Conservation (phyloP, 1,139 yeast species). For the Nakaseomyces sp. region DNA sequence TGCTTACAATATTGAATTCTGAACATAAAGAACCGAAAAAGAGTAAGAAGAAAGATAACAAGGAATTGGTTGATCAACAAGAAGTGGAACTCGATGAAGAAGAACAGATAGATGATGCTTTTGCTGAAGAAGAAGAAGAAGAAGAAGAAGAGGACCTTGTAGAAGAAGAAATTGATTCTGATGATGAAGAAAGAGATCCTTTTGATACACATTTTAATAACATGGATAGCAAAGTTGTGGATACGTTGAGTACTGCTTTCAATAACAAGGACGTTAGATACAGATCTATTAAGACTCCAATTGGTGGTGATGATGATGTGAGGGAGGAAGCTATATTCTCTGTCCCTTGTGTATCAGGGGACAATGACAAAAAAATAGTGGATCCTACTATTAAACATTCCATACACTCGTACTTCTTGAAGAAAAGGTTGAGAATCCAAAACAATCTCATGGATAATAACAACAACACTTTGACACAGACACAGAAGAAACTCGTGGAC, state of each 20-base stretch:
- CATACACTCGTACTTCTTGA: slow-evolving; percentile 30
- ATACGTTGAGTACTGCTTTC: slow-evolving; percentile 26
- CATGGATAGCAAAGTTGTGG: slow-evolving; percentile 39
- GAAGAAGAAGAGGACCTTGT: slow-evolving; percentile 31
- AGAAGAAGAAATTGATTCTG: slow-evolving; percentile 40
- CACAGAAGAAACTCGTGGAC: slow-evolving; percentile 41
- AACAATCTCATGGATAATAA: slow-evolving; percentile 19
- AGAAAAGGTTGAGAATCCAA: slow-evolving; percentile 28
- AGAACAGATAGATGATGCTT: slow-evolving; percentile 26
- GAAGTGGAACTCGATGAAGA: slow-evolving; percentile 31
- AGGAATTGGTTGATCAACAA: slow-evolving; percentile 26
- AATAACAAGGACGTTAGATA: slow-evolving; percentile 16
- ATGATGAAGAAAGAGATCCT: slow-evolving; percentile 44
- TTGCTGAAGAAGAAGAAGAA: slow-evolving; percentile 27
- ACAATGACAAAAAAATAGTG: slow-evolving; percentile 10
- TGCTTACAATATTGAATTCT: slow-evolving; percentile 57
- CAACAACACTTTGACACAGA: slow-evolving; percentile 28
- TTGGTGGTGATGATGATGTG: no score
- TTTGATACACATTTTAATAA: slow-evolving; percentile 68
- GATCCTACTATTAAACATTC: slow-evolving; percentile 19
- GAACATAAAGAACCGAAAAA: slow-evolving; percentile 38
- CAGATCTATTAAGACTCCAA: slow-evolving; percentile 15
- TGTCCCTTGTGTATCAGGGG: slow-evolving; percentile 16
- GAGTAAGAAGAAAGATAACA: slow-evolving; percentile 29
- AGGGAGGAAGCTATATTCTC: slow-evolving; percentile 23